phyloP scores from a whole-genome alignment of 306 rosid genomes.

The Abrus pulchellus region DNA sequence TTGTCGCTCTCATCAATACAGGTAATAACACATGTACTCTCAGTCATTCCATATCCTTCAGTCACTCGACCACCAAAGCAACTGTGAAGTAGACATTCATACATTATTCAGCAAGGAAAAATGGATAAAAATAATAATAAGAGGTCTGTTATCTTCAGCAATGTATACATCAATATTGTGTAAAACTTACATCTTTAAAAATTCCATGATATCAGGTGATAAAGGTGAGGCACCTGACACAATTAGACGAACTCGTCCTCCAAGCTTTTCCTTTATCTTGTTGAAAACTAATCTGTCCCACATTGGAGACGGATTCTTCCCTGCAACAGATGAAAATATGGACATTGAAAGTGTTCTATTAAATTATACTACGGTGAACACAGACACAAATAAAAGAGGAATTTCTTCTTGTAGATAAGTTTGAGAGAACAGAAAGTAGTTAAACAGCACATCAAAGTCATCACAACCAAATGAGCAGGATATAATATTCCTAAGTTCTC shows the following conservation, averaged over 20 bases:
- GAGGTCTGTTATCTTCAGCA: conserved; percentile 28
- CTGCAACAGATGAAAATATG: conserved; percentile 55
- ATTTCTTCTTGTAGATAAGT: conserved; percentile 30
- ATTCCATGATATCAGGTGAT: conserved; percentile 96
- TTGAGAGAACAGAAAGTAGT: conserved; percentile 4
- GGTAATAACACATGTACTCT: conserved; percentile 86
- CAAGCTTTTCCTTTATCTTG: conserved; percentile 92
- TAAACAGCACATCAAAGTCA: conserved; percentile 23
- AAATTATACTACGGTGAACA: conserved; percentile 31
- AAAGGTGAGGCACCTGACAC: conserved; percentile 97
- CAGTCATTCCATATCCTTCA: conserved; percentile 99
- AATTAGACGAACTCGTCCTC: conserved; percentile 95
- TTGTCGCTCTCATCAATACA: conserved; percentile 72
- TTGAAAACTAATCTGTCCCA: conserved; percentile 98
- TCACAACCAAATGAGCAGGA: conserved; percentile 6
- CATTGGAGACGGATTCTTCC: conserved; percentile 88
- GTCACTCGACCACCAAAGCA: conserved; percentile 85
- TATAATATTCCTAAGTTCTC: conserved; percentile 22
- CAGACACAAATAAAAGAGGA: neutral
- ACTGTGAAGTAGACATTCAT: conserved; percentile 59
- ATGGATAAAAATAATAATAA: neutral
- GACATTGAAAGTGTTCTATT: conserved; percentile 7
- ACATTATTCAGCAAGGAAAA: conserved; percentile 36
- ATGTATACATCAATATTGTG: conserved; percentile 28
- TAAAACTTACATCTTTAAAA: conserved; percentile 85